Conservation (phyloP, 352 stramenopile genomes). For the Pythium diclinum region DNA sequence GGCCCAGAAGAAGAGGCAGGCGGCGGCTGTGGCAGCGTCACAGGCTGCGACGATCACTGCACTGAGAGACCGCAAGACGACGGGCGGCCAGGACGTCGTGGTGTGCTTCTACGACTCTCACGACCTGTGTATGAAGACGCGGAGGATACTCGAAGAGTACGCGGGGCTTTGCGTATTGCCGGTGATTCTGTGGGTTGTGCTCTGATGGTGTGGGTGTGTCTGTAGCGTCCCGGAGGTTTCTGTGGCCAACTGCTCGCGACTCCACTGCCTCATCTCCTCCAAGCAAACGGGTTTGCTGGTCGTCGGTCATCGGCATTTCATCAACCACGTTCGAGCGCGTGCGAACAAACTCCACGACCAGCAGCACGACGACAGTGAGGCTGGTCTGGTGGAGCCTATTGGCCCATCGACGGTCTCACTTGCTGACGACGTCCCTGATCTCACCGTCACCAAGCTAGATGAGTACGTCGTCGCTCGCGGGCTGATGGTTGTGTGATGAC, state of each 20-base stretch:
- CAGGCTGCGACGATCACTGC: conserved; percentile 17
- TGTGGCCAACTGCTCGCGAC: conserved; percentile 39
- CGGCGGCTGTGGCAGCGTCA: conserved; percentile 2
- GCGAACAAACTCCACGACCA: neutral
- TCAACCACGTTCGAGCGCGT: conserved; percentile 20
- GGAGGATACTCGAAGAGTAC: conserved; percentile 22
- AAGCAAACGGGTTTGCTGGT: conserved; percentile 37
- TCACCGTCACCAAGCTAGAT: conserved; percentile 16
- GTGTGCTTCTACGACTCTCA: conserved; percentile 35
- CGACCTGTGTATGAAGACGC: conserved; percentile 21
- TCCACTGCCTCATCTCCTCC: conserved; percentile 48
- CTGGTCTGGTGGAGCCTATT: neutral
- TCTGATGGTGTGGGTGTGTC: neutral
- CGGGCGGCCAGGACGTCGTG: conserved; percentile 28
- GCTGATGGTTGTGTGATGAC: neutral
- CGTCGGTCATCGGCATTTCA: conserved; percentile 36
- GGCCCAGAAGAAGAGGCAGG: conserved; percentile 16
- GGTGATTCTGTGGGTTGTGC: neutral
- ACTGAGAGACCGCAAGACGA: conserved; percentile 22
- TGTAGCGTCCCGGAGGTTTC: conserved; percentile 23
- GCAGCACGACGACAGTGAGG: neutral
- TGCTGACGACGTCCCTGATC: neutral
- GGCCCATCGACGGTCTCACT: neutral
- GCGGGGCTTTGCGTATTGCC: neutral
- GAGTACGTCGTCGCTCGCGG: conserved; percentile 12